These are phyloP conservation scores for Amauroascus verrucosus DNA, from an alignment of 2,329 filamentous ascomycete species.

Conservation along the genomic window DNA sequence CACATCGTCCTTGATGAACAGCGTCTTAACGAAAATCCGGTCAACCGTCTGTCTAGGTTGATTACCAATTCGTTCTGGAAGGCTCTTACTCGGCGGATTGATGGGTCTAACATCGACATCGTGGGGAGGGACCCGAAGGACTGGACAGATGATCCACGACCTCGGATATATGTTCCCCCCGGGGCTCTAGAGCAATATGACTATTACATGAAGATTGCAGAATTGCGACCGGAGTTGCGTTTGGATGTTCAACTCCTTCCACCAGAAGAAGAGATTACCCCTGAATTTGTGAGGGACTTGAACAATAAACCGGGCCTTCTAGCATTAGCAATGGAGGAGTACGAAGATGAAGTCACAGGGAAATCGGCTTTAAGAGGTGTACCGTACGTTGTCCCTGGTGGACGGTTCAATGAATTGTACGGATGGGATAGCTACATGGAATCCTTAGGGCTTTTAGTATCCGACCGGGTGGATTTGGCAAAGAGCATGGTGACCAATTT, in stretches of 20 bases:
- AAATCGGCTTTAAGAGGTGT: slow-evolving; percentile 60
- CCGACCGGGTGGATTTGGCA: slow-evolving; percentile 74
- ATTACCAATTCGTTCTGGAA: slow-evolving; percentile 92
- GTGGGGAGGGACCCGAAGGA: slow-evolving; percentile 89
- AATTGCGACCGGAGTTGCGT: slow-evolving; percentile 68
- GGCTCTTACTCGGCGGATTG: slow-evolving; percentile 77
- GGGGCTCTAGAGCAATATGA: slow-evolving; percentile 79
- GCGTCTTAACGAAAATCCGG: slow-evolving; percentile 88
- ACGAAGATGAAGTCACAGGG: slow-evolving; percentile 55
- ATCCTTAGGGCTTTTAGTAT: slow-evolving; percentile 75
- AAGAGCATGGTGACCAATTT: slow-evolving; percentile 96
- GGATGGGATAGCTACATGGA: slow-evolving; percentile 99
- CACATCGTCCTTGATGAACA: slow-evolving; percentile 85
- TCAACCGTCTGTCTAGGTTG: slow-evolving; percentile 72
- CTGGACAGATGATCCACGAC: slow-evolving; percentile 80
- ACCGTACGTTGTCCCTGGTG: slow-evolving; percentile 94
- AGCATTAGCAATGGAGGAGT: slow-evolving; percentile 78
- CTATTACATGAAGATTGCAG: slow-evolving; percentile 75
- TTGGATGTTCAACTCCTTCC: slow-evolving; percentile 74
- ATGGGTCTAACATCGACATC: slow-evolving; percentile 66
- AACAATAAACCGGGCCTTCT: slow-evolving; percentile 82
- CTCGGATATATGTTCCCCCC: slow-evolving; percentile 79
- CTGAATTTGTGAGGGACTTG: slow-evolving; percentile 69
- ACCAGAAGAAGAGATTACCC: slow-evolving; percentile 57
- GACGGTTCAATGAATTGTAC: slow-evolving; percentile 95